Base-by-base conservation (phyloP, 768 basidiomycete genomes). In the Calocybe cyanea region DNA sequence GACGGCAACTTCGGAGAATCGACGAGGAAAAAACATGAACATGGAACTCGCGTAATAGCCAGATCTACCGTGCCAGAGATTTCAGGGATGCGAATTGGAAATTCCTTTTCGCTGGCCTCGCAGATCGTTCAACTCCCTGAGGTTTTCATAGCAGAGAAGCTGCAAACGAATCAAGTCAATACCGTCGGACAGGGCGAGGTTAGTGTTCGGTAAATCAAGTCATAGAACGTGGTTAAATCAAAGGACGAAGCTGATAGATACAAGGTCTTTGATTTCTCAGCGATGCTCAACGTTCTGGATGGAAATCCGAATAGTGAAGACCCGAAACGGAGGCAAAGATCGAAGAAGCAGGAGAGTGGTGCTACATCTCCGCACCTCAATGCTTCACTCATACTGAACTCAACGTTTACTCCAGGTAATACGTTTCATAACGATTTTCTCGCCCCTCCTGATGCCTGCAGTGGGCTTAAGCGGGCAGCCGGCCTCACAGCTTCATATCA, bases 101-200 rank as follows among this genome's bases (percentile, higher is more conserved):
- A 92, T 6, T 81, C 91, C 1, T 94, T 83, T 52, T 72, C 94
- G 7, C 90, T 90, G 38, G 74, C 80, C 1, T 63, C 77, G 0
- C 74, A 81, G 55, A n/a, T n/a, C n/a, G n/a, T n/a, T n/a, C n/a
- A n/a, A n/a, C n/a, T n/a, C n/a, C n/a, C n/a, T n/a, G n/a, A n/a
- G n/a, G n/a, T n/a, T n/a, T n/a, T n/a, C n/a, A n/a, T n/a, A n/a
- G n/a, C n/a, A n/a, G n/a, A n/a, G n/a, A n/a, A n/a, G n/a, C n/a
- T n/a, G n/a, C n/a, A n/a, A n/a, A n/a, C n/a, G n/a, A n/a, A n/a
- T n/a, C n/a, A n/a, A n/a, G n/a, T n/a, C n/a, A n/a, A n/a, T n/a
- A n/a, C n/a, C n/a, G n/a, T n/a, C n/a, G n/a, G n/a, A n/a, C n/a
- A n/a, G n/a, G n/a, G n/a, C n/a, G n/a, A n/a, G n/a, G n/a, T n/a